Conservation (phyloP, 805 yeast genomes). For the Candida michaelii region DNA sequence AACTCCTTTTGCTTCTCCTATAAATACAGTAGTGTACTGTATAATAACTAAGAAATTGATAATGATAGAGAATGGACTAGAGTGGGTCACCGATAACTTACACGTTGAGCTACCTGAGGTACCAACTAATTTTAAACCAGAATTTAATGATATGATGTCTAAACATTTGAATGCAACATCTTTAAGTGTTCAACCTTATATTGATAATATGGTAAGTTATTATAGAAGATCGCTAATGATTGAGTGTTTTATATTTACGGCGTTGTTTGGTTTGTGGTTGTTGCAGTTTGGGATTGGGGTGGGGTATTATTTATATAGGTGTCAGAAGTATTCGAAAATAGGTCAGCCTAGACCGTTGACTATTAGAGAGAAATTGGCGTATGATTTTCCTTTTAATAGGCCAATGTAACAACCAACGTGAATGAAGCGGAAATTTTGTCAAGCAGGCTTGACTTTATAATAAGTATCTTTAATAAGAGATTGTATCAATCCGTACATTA, state of each 20-base stretch:
- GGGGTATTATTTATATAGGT: slow-evolving; percentile 13
- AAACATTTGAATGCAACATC: slow-evolving; percentile 44
- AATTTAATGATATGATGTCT: slow-evolving; percentile 25
- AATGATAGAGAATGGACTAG: slow-evolving; percentile 65
- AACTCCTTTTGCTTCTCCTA: slow-evolving; percentile 64
- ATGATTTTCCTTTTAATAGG: slow-evolving; percentile 25
- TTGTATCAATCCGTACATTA: neutral
- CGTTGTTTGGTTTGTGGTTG: slow-evolving; percentile 49
- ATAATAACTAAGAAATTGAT: slow-evolving; percentile 72
- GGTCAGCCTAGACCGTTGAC: slow-evolving; percentile 30
- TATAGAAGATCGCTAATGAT: slow-evolving; percentile 28
- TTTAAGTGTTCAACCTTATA: slow-evolving; percentile 6
- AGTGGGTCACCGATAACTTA: slow-evolving; percentile 73
- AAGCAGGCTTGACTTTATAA: neutral
- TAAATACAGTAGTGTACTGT: slow-evolving; percentile 72
- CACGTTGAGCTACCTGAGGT: slow-evolving; percentile 58
- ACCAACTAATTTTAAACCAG: slow-evolving; percentile 15
- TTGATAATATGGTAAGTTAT: slow-evolving; percentile 2
- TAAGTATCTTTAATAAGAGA: too few species aligned
- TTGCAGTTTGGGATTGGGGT: slow-evolving; percentile 43
- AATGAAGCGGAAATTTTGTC: neutral
- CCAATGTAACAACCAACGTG: neutral
- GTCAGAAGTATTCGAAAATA: slow-evolving; percentile 13
- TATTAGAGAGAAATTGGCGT: slow-evolving; percentile 20
- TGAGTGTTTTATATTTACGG: slow-evolving; percentile 49